phyloP scores from a whole-genome alignment of 192 early-diverging fungal species.

The Dissophora ornata region DNA sequence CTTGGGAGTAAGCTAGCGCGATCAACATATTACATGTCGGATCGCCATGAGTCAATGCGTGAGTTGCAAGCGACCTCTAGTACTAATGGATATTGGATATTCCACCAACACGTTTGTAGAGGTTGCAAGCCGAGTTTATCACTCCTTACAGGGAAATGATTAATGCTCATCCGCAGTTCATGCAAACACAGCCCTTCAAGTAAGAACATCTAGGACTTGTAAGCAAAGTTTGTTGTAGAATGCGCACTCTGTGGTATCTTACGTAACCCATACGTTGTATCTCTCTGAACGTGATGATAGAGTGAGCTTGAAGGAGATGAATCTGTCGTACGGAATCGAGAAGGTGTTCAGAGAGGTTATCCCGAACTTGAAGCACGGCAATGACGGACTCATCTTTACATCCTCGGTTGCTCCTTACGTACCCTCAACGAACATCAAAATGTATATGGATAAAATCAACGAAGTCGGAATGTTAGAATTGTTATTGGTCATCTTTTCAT shows the following conservation, averaged over 20 bases:
- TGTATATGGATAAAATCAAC: constrained; percentile 62
- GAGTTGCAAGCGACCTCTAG: too few relatives aligned
- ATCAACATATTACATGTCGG: too few relatives aligned
- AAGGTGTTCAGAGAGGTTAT: constrained; percentile 68
- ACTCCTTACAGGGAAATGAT: constrained; percentile 69
- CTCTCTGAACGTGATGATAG: constrained; percentile 53
- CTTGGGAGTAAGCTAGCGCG: constrained; percentile 76
- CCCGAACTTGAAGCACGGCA: constrained; percentile 72
- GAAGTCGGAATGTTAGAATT: too few relatives aligned
- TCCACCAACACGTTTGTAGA: too few relatives aligned
- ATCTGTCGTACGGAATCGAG: constrained; percentile 72
- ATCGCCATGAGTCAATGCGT: too few relatives aligned
- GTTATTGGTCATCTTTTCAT: too few relatives aligned
- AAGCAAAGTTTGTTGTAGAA: too few relatives aligned
- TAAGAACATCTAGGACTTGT: too few relatives aligned
- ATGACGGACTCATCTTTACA: constrained; percentile 83
- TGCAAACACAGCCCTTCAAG: constrained; percentile 54
- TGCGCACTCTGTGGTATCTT: too few relatives aligned
- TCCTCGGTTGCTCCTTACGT: constrained; percentile 70
- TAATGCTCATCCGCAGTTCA: constrained; percentile 64
- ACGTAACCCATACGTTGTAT: too few relatives aligned
- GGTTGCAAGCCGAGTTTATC: constrained; percentile 72
- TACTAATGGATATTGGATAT: too few relatives aligned
- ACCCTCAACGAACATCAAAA: constrained; percentile 73
- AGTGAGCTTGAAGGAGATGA: constrained; percentile 74